Conservation (phyloP, 2,329 filamentous ascomycete genomes). For the Ophiobolus disseminans region DNA sequence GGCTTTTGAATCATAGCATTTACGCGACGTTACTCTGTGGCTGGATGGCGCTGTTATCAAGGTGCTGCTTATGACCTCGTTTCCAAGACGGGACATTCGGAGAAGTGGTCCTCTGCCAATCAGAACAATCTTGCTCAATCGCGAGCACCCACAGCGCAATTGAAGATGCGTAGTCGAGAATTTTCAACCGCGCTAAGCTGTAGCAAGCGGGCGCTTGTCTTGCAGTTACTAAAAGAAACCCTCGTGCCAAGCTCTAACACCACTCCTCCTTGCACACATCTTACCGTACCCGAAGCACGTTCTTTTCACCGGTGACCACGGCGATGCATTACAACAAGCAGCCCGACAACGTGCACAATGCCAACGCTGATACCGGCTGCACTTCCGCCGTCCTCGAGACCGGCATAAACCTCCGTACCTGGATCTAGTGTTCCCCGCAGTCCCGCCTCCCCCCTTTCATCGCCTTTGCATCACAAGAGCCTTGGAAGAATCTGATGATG, state of each 20-base stretch:
- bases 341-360: slow-evolving; percentile 6
- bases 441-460: slow-evolving; percentile 20
- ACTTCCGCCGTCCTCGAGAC: slow-evolving; percentile 12
- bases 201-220: slow-evolving; percentile 21
- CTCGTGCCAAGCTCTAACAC: slow-evolving; percentile 25
- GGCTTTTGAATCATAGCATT: slow-evolving; percentile 24
- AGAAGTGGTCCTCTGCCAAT: no score
- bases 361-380: slow-evolving; percentile 14
- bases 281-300: slow-evolving; percentile 9
- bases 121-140: not conserved
- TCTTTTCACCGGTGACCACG: slow-evolving; percentile 8
- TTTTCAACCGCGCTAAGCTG: slow-evolving; percentile 13
- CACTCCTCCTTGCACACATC: slow-evolving; percentile 14
- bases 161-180: slow-evolving; percentile 2
- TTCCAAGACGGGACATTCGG: no score
- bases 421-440: slow-evolving; percentile 30
- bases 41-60: slow-evolving; percentile 22
- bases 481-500: slow-evolving; percentile 25
- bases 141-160: slow-evolving; percentile 4
- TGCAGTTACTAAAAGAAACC: slow-evolving; percentile 30
- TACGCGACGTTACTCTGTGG: slow-evolving; percentile 29
- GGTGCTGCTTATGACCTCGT: no score
- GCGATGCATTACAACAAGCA: slow-evolving; percentile 9
- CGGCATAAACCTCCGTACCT: slow-evolving; percentile 19
- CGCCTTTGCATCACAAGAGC: slow-evolving; percentile 18